Evolutionary conservation across 2,329 filamentous ascomycete species (phyloP), one percentile per base, ranked within the genome.

Genomic region (Thelonectria blattea): DNA sequence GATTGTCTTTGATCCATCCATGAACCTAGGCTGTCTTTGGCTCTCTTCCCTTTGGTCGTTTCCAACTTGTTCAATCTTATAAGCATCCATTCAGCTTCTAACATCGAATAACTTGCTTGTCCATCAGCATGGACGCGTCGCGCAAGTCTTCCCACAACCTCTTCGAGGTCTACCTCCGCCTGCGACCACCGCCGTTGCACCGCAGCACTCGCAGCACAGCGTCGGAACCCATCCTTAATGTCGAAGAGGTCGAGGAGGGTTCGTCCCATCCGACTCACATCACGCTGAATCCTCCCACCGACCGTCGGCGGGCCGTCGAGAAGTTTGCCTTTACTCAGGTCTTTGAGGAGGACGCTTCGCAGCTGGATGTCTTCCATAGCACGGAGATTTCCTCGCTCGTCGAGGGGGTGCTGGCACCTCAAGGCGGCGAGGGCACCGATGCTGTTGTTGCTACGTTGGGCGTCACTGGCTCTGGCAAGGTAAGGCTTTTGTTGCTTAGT

Each of bases 381-480:
- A 91, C 90, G 0, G 89, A 90, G 22, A 86, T 97, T 46, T 79
- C 90, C 14, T 83, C 87, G 1, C 81, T 97, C 45, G 85, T 97
- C 7, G 88, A 94, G 69, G 92, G 92, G 18, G 93, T 97, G 3
- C 74, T 99, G 43, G 89, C 89, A 7, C 83, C 85, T 20, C 81
- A 86, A 46, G 89, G 89, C 34, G 86, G 88, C 52, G 90, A 95
- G 65, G 92, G 93, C 17, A 89, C 92, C 65, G 94, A 98, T 83
- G 93, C 92, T 10, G 79, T 98, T 57, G 80, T 99, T 55, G 95
- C 95, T 30, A 98, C 95, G 7, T 77, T 99, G 59, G 95, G 95
- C 15, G 93, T 97, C 45, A 97, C 94, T 8, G 95, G 95, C 12
- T 97, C 93, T 51, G 95, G 95, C 75, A 99, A 99, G 88, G 94